Evolutionary conservation across 345 rosid genomes (phyloP).

Genomic region (Corchorus olitorius): DNA sequence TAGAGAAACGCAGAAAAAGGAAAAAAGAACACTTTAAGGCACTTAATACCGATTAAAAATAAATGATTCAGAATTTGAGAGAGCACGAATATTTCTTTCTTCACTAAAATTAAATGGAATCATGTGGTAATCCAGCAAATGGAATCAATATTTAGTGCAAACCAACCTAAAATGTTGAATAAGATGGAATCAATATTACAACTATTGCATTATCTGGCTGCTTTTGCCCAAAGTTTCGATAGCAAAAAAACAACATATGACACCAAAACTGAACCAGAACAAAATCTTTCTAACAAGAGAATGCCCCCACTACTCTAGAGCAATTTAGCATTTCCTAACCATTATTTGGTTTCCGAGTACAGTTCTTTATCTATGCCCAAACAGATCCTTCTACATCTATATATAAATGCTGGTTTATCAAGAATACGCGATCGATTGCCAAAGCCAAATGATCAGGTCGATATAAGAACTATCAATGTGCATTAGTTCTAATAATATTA

Average conservation of each 20-base stretch:
- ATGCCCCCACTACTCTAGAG: background rate
- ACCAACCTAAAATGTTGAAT: background rate
- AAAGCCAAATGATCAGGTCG: background rate
- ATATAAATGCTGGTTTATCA: no score
- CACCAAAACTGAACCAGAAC: background rate
- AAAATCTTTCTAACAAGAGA: background rate
- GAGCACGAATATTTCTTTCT: background rate
- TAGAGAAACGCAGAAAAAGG: constrained; percentile 8
- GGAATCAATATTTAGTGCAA: background rate
- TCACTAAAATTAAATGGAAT: background rate
- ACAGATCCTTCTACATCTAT: no score
- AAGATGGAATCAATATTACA: background rate
- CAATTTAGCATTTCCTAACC: background rate
- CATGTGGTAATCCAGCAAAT: background rate
- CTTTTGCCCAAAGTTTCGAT: background rate
- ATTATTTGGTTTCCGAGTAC: background rate
- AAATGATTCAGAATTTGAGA: background rate
- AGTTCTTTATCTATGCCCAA: background rate
- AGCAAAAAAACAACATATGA: background rate
- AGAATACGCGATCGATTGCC: no score
- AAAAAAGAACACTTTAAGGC: background rate
- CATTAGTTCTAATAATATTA: background rate
- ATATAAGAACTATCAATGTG: background rate
- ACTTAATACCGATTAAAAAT: background rate
- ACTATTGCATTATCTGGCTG: background rate